Base-by-base conservation (phyloP, 2,329 filamentous ascomycete species). In the Talaromyces sp. region DNA sequence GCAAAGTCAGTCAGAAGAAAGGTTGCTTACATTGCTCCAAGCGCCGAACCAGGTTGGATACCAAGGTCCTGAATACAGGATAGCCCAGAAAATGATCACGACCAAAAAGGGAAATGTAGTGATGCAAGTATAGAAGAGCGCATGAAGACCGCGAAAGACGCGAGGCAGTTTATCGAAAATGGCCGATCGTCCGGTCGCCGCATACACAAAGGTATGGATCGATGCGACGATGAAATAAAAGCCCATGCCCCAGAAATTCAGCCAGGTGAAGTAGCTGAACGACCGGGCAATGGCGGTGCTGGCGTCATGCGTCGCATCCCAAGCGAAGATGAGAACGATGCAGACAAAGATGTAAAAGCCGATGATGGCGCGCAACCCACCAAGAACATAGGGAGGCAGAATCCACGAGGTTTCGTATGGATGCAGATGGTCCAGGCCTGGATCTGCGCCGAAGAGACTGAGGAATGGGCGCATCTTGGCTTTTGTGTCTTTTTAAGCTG, bases 331-430 rank as follows among this genome's bases (percentile, higher is more conserved):
- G 79, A 88, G 85, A 77, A 95, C 82, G 62, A 89, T 82, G 12
- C 86, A 86, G 28, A 82, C 77, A 75, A 95, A 89, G 65, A 85
- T 83, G 78, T 94, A 96, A 64, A 91, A 70, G 63, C 79, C 68
- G 61, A 76, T 57, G 4, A 74, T 42, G 56, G 71, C 67, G 53
- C 66, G 65, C 18, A 82, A 80, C 68, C 75, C 84, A 80, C 70
- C 87, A 14, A 73, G 66, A 1, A 82, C 68, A 68, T 82, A 82
- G 0, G 91, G 89, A 28, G 86, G 76, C n/a, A 96, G 75, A 8
- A 93, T 75, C 90, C 91, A 96, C 14, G 91, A 96, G 16, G 91
- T 95, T 73, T 87, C 85, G 77, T 90, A 92, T 62, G 88, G 85
- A 74, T 89, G 83, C 50, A 83, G 75, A 31, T 73, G 70, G 68